These are phyloP conservation scores for Pisolithus microcarpus DNA, from an alignment of 768 basidiomycete species.

Conservation along the genomic window DNA sequence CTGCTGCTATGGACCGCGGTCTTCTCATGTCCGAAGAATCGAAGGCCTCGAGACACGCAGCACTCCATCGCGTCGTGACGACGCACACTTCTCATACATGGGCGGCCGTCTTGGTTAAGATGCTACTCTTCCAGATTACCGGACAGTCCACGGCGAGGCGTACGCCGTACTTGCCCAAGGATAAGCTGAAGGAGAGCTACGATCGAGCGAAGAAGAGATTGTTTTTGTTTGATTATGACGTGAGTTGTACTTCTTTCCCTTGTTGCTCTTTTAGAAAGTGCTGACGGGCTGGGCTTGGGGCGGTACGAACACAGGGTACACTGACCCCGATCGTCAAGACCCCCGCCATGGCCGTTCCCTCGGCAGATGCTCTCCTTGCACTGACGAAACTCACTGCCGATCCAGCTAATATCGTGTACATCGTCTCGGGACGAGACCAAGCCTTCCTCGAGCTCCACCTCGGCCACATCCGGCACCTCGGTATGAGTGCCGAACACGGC, in stretches of 20 bases:
- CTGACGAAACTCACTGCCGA: conserved; percentile 68
- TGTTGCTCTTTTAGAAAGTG: not conserved
- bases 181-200: conserved; percentile 55
- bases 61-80: conserved; percentile 76
- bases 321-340: conserved; percentile 95
- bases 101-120: conserved; percentile 85
- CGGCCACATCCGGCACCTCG: conserved; percentile 73
- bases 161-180: conserved; percentile 76
- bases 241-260: conserved; percentile 45
- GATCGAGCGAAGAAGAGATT: conserved; percentile 69
- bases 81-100: conserved; percentile 94
- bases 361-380: conserved; percentile 62
- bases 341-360: conserved; percentile 82
- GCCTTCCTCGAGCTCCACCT: conserved; percentile 89
- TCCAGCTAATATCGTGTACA: conserved; percentile 88
- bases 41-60: conserved; percentile 65
- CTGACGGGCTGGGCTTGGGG: not conserved
- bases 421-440: conserved; percentile 94
- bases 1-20: conserved; percentile 84
- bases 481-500: conserved; percentile 95
- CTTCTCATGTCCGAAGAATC: conserved; percentile 75
- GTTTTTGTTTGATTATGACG: conserved; percentile 95
- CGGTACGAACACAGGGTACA: conserved; percentile 57
- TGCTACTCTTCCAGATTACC: conserved; percentile 77
- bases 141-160: conserved; percentile 71